Base-by-base conservation (phyloP, 768 basidiomycete genomes). In the Hygrocybe punicea region DNA sequence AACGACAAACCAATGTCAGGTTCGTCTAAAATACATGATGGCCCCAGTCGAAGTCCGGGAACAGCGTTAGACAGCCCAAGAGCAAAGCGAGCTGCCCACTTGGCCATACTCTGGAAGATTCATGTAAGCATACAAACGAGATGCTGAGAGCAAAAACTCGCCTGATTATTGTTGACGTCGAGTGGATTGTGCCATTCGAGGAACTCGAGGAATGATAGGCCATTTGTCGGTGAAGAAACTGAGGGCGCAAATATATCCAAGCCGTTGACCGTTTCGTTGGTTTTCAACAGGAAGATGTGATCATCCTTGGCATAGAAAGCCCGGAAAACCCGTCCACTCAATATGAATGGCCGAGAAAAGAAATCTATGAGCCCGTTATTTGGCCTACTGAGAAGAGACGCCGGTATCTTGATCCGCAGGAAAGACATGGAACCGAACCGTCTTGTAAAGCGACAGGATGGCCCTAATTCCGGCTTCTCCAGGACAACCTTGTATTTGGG, bases 401-500 rank as follows among this genome's bases (percentile, higher is more conserved):
- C 51, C 1, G 73, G 61, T 4, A 87, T 60, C 47, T 77, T 79
- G 53, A 87, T 65, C 2, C 81, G 75, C 4, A 90, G 62, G 37
- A 89, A 73, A 25, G 71, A 70, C n/a, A 72, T 70, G n/a, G 86
- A 87, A 0, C 87, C 87, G 64, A 84, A 87, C 4, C 81, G 73
- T 14, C 87, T 77, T 0, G 79, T 67, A 60, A 87, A 78, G 16
- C 83, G 78, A 54, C 74, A 76, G 0, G 86, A 89, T 2, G 84
- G 65, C 0, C 81, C 81, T 0, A 87, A 69, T 33, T 73, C 70
- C 1, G 81, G 79, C 3, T 67, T 74, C n/a, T 83, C 79, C 7
- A 88, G 73, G 10, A 67, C 59, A 10, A 87, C 61, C 29, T 66
- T 70, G 56, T 76, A 79, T 1, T 42, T 29, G 0, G 55, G 54